Conservation (phyloP, 1,284 basidiomycete species). For the Fomes fomentarius region DNA sequence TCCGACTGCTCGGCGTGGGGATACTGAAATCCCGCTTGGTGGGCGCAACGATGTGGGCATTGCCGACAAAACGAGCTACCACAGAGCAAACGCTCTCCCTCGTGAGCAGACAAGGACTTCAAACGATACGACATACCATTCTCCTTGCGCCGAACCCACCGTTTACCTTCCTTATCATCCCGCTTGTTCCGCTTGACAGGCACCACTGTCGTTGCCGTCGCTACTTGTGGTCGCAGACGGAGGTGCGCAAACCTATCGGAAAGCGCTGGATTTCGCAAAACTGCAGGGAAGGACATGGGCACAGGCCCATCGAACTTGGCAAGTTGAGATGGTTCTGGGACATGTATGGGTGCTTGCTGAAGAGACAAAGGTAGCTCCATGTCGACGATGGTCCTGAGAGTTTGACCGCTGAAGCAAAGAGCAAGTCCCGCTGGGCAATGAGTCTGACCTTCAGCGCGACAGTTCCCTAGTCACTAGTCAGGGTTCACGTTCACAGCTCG, state of each 20-base stretch:
- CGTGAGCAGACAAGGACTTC: neutral
- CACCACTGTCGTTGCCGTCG: conserved; percentile 8
- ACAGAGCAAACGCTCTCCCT: neutral
- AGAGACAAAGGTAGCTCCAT: neutral
- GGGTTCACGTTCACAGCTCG: too few relatives aligned
- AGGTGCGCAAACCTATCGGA: conserved; percentile 57
- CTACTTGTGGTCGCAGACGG: conserved; percentile 24
- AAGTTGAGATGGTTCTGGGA: too few relatives aligned
- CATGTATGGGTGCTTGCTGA: neutral
- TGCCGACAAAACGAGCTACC: conserved; percentile 67
- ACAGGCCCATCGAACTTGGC: conserved; percentile 37
- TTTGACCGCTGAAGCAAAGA: neutral
- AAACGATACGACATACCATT: conserved; percentile 54
- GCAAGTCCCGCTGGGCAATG: too few relatives aligned
- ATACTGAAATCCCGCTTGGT: conserved; percentile 56
- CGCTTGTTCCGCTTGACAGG: conserved; percentile 42
- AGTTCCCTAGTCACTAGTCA: too few relatives aligned
- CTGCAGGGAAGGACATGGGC: conserved; percentile 69
- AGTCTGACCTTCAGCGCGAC: too few relatives aligned
- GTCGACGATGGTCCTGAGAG: neutral
- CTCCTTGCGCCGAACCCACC: conserved; percentile 73
- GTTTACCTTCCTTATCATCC: conserved; percentile 74
- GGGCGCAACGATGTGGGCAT: conserved; percentile 69
- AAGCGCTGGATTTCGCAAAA: conserved; percentile 62
- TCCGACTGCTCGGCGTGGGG: conserved; percentile 43